Percentiles rank a stretch among this genome's conserved stretches.
Evolutionary conservation across 495 filamentous ascomycete genomes (phyloP).

Genomic region (Opeltia flavorubescens): DNA sequence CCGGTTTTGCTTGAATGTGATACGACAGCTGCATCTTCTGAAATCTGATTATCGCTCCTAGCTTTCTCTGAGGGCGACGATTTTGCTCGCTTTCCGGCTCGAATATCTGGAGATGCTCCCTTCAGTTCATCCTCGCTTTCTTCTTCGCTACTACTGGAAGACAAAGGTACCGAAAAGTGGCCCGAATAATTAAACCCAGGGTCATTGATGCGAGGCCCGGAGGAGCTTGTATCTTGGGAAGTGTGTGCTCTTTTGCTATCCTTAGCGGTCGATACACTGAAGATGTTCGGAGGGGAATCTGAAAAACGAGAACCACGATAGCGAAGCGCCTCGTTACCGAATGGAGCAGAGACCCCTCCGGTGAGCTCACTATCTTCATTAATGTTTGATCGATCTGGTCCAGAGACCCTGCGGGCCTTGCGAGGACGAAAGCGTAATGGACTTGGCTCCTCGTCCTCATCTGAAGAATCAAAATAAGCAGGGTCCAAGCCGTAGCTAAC

Average conservation of each 20-base stretch:
- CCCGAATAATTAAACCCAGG: background rate
- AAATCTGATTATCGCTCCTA: background rate
- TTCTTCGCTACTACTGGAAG: background rate
- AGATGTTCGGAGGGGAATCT: background rate
- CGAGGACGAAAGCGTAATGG: too few species aligned
- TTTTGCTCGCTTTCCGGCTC: background rate
- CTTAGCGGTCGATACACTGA: too few species aligned
- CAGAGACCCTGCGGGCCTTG: background rate
- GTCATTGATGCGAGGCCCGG: too few species aligned
- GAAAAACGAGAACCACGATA: background rate
- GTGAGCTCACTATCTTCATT: too few species aligned
- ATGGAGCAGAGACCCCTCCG: too few species aligned
- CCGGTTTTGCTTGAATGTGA: background rate
- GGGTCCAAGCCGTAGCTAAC: constrained; percentile 31
- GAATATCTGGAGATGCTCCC: background rate
- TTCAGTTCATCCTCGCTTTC: too few species aligned
- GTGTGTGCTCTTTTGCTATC: too few species aligned
- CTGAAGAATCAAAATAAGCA: constrained; percentile 29
- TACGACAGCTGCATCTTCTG: background rate
- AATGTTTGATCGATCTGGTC: background rate
- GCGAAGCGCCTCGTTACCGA: background rate
- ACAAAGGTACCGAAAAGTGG: background rate
- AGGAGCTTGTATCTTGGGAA: too few species aligned
- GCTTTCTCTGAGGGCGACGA: background rate
- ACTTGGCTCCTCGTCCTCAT: constrained; percentile 10